A percentile compares a stretch with the other conserved stretches of the same genome.
Conservation (phyloP, 306 rosid species). For the Lotus japonicus region DNA sequence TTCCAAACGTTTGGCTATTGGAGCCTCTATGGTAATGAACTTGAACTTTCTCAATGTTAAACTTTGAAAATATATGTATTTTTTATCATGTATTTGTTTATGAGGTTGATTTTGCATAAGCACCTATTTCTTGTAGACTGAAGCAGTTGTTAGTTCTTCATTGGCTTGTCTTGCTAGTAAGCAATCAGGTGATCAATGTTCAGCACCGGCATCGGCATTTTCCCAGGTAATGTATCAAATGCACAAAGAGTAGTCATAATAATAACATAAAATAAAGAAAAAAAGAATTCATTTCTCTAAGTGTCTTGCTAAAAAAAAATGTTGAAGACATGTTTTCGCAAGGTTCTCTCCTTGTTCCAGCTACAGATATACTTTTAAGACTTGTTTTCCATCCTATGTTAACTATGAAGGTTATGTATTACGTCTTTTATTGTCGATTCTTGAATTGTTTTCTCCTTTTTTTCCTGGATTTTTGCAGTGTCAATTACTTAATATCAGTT, state of each 20-base stretch:
- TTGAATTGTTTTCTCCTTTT: background rate
- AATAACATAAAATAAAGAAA: background rate
- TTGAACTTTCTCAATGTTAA: background rate
- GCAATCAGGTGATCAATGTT: conserved; percentile 37
- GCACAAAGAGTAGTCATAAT: background rate
- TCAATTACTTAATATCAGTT: conserved; percentile 81
- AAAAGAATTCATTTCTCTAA: background rate
- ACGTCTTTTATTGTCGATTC: conserved; percentile 3
- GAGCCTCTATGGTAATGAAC: conserved; percentile 59
- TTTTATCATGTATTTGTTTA: background rate
- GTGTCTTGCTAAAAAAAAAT: background rate
- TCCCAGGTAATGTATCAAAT: conserved; percentile 48
- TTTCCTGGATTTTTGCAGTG: conserved; percentile 52
- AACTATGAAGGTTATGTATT: background rate
- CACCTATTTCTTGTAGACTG: conserved; percentile 46
- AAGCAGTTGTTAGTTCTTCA: conserved; percentile 64
- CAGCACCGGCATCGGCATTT: conserved; percentile 25
- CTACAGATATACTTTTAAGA: too few species aligned
- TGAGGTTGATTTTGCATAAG: background rate
- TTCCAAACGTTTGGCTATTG: conserved; percentile 64
- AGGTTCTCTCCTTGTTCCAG: too few species aligned
- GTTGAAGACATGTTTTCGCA: too few species aligned
- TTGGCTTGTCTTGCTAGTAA: conserved; percentile 50
- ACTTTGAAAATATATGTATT: background rate
- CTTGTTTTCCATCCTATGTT: background rate